Evolutionary conservation across 106 monocot species (phyloP).

Genomic region (Dendrobium huoshanense): DNA sequence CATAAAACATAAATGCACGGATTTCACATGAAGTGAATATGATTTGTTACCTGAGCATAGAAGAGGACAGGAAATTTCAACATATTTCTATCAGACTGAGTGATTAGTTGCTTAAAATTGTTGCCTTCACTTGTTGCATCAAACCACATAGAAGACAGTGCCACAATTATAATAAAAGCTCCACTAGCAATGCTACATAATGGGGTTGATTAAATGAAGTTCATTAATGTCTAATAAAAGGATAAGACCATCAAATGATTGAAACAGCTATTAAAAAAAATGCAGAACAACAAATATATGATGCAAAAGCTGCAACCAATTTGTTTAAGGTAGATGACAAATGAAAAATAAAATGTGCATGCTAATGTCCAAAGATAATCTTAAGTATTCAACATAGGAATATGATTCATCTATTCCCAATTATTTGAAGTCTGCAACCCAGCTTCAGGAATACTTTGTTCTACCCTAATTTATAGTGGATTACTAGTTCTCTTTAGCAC

Average conservation of each 20-base stretch:
- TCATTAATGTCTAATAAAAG: not conserved
- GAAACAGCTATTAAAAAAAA: not conserved
- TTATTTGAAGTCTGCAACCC: not conserved
- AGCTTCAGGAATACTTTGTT: no score
- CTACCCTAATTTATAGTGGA: no score
- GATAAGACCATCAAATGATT: not conserved
- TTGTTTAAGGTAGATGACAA: not conserved
- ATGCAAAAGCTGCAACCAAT: not conserved
- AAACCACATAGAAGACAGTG: conserved; percentile 48
- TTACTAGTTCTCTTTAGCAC: not conserved
- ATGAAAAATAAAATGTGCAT: not conserved
- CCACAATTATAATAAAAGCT: conserved; percentile 50
- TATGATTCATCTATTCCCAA: not conserved
- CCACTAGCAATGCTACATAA: conserved; percentile 62
- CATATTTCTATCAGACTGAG: conserved; percentile 16
- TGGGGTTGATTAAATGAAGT: not conserved
- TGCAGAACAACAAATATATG: not conserved
- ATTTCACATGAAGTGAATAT: not conserved
- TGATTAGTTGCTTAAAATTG: conserved; percentile 45
- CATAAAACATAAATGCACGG: not conserved
- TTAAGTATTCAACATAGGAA: no score
- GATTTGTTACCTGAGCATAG: conserved; percentile 45
- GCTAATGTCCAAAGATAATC: not conserved
- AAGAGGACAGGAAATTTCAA: conserved; percentile 32
- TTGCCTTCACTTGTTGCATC: conserved; percentile 21